Evolutionary conservation across 352 stramenopile species (phyloP), one percentile per base, ranked within the genome.

Genomic region (Nothophytophthora sp.): DNA sequence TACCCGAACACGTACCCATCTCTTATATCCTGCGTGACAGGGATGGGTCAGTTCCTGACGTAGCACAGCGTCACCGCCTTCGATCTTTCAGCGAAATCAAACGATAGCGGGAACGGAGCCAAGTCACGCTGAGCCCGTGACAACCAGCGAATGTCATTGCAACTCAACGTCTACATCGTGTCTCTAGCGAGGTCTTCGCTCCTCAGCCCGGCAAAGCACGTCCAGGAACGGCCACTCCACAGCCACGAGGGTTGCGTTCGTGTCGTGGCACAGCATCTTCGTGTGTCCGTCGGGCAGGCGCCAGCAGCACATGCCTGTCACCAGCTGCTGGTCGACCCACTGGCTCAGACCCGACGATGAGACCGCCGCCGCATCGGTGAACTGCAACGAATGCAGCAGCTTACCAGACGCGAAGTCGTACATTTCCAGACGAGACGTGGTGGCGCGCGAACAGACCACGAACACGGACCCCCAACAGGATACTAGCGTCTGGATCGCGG

Each of bases 211-310:
- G 29, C 10, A 10, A n/a, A 70, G 52, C 3, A 53, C 29, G 15
- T 72, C 59, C 0, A 89, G 50, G 30, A 87, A 81, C 0, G 76
- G 69, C 76, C 78, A 90, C 32, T 57, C 28, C 28, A 90, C 43
- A n/a, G 66, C 12, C 5, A 41, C 33, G 1, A 90, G 19, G 4
- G 45, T 70, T 12, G 64, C 41, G 34, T 50, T 63, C 19, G 71
- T 66, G 39, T 90, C 76, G 34, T 87, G 60, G 42, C 55, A 80
- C 16, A 90, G 16, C 12, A 86, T 25, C 24, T 36, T 52, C 16
- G 39, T 34, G 16, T n/a, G 18, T 2, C 53, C 40, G 22, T 15
- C 16, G 0, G 11, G 1, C 9, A 38, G 10, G 11, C 42, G 18
- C 10, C 62, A 16, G 10, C 43, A 54, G 44, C 64, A 79, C 1